Evolutionary conservation across 2,329 filamentous ascomycete species (phyloP).

Genomic region (Botrytis medusae): DNA sequence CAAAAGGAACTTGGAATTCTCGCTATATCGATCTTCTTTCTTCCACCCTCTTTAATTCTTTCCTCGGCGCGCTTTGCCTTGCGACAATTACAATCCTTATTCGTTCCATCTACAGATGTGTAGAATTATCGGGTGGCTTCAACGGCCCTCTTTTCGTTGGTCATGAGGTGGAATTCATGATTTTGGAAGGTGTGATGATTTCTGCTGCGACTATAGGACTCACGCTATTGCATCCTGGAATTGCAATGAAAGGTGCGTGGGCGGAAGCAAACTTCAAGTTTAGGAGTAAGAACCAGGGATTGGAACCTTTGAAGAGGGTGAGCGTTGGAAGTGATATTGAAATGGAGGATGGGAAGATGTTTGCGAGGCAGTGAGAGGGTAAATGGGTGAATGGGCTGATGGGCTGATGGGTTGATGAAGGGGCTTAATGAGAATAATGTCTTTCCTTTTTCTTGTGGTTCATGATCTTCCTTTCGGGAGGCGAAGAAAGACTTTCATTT

Average conservation of each 20-base stretch:
- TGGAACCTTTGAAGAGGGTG: not conserved
- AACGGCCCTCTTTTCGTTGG: constrained; percentile 50
- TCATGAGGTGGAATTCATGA: constrained; percentile 48
- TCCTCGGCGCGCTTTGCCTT: constrained; percentile 50
- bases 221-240: constrained; percentile 47
- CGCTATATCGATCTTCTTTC: constrained; percentile 27
- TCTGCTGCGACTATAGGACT: constrained; percentile 47
- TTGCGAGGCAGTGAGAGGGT: not conserved
- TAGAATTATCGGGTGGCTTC: constrained; percentile 58
- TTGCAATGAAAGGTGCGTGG: constrained; percentile 30
- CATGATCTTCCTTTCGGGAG: not conserved
- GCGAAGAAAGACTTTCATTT: not conserved
- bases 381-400: too few relatives aligned
- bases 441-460: not conserved
- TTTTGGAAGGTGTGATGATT: constrained; percentile 50
- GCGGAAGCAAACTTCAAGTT: constrained; percentile 27
- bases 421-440: not conserved
- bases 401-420: too few relatives aligned
- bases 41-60: constrained; percentile 41
- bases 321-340: constrained; percentile 1
- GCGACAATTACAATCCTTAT: constrained; percentile 57
- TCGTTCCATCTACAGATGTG: constrained; percentile 57
- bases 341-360: not conserved
- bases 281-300: constrained; percentile 18
- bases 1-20: constrained; percentile 27